These are phyloP conservation scores for Penicillium diatomitis DNA, from an alignment of 495 filamentous ascomycete species.

Conservation along the genomic window DNA sequence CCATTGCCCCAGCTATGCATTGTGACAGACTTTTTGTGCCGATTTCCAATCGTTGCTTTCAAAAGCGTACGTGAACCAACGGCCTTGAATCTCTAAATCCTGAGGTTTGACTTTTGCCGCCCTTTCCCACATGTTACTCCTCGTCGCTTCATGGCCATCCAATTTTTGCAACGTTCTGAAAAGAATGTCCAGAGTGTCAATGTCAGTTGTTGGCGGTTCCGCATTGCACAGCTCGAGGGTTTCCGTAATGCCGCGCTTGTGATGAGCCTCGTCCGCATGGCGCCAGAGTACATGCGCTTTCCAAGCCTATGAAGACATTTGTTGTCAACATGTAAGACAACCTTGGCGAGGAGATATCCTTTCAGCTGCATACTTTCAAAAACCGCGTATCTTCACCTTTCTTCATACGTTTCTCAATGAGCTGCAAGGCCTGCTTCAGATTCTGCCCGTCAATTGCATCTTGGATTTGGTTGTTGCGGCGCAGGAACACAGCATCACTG, in stretches of 20 bases:
- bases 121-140: conserved; percentile 44
- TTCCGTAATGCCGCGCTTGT: conserved; percentile 37
- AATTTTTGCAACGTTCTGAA: conserved; percentile 26
- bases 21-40: conserved; percentile 43
- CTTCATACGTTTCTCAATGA: conserved; percentile 52
- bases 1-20: not conserved
- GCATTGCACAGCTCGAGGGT: conserved; percentile 36
- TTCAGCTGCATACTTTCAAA: conserved; percentile 20
- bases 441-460: conserved; percentile 49
- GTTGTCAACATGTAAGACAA: not conserved
- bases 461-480: conserved; percentile 49
- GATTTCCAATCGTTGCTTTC: conserved; percentile 44
- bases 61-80: conserved; percentile 45
- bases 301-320: conserved; percentile 29
- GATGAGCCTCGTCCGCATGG: conserved; percentile 35
- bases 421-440: conserved; percentile 49
- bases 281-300: conserved; percentile 43
- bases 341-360: not conserved
- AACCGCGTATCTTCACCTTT: conserved; percentile 47
- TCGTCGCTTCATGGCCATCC: conserved; percentile 24
- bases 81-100: conserved; percentile 41
- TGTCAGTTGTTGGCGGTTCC: conserved; percentile 40
- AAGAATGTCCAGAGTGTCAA: conserved; percentile 43
- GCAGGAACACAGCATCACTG: conserved; percentile 38
- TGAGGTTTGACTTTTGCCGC: conserved; percentile 43